Conservation (phyloP, 768 basidiomycete genomes). For the Kwoniella mangroviensis region DNA sequence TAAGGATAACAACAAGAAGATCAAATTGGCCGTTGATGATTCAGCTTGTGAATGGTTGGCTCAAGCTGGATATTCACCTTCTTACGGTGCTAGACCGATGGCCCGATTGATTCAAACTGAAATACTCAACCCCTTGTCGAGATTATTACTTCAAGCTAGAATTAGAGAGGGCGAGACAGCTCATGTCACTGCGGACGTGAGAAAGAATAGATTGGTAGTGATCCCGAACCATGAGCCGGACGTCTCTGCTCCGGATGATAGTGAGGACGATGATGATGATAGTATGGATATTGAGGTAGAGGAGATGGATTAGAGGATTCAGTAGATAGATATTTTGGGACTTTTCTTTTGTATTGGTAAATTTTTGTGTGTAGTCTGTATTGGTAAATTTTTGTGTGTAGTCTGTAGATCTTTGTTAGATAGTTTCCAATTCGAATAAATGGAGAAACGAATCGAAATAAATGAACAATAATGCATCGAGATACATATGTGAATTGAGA, state of each 20-base stretch:
- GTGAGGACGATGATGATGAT: conserved; percentile 58
- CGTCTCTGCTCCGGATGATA: conserved; percentile 43
- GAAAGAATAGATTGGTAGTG: conserved; percentile 75
- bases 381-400: background rate
- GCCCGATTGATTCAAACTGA: conserved; percentile 90
- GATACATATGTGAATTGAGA: too few relatives aligned
- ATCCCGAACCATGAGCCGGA: conserved; percentile 74
- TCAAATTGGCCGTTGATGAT: conserved; percentile 76
- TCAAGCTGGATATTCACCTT: conserved; percentile 60
- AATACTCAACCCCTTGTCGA: conserved; percentile 85
- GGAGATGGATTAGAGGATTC: conserved; percentile 67
- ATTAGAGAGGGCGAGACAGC: conserved; percentile 81
- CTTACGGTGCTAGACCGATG: conserved; percentile 89
- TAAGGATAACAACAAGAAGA: conserved; percentile 69
- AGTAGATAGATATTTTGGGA: conserved; percentile 13
- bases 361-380: background rate
- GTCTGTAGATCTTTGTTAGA: too few relatives aligned
- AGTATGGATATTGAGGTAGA: conserved; percentile 69
- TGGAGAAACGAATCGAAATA: too few relatives aligned
- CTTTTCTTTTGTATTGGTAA: background rate
- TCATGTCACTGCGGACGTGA: conserved; percentile 75
- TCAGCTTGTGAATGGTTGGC: conserved; percentile 66
- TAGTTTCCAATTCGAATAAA: too few relatives aligned
- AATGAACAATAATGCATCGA: too few relatives aligned
- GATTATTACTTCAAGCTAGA: conserved; percentile 79